Percentiles rank a stretch among this genome's conserved stretches.
Evolutionary conservation across 805 yeast species (phyloP).

Genomic region (Saccharomyces kudriavzevii): DNA sequence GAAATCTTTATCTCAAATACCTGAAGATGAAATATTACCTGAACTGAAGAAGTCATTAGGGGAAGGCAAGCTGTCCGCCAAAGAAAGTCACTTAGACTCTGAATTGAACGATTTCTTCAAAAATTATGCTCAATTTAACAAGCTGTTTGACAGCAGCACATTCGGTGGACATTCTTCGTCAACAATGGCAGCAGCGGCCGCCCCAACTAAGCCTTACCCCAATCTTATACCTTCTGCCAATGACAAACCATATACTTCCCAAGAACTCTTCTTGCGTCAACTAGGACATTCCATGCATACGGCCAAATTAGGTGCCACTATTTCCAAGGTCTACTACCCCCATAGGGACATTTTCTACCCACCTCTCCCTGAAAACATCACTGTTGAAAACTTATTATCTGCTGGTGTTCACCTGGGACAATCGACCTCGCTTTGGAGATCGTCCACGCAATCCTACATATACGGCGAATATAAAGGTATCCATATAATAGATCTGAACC

Average conservation of each 20-base stretch:
- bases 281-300: slow-evolving; percentile 48
- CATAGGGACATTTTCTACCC: slow-evolving; percentile 59
- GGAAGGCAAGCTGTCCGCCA: slow-evolving; percentile 13
- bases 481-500: slow-evolving; percentile 82
- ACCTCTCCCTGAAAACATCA: slow-evolving; percentile 44
- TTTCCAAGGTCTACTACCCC: slow-evolving; percentile 60
- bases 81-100: slow-evolving; percentile 27
- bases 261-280: slow-evolving; percentile 72
- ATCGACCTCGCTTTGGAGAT: slow-evolving; percentile 68
- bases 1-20: slow-evolving; percentile 2
- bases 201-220: slow-evolving; percentile 36
- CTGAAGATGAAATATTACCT: slow-evolving; percentile 1
- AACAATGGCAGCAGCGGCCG: neutral
- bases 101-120: slow-evolving; percentile 24
- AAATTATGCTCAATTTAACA: slow-evolving; percentile 19
- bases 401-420: slow-evolving; percentile 96
- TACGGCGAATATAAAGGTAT: slow-evolving; percentile 87
- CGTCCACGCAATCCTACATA: slow-evolving; percentile 75
- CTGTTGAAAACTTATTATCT: slow-evolving; percentile 67
- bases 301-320: slow-evolving; percentile 55
- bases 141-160: slow-evolving; percentile 2
- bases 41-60: slow-evolving; percentile 1
- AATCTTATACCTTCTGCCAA: slow-evolving; percentile 50
- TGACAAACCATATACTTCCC: slow-evolving; percentile 60
- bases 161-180: neutral